A percentile compares a stretch with the other conserved stretches of the same genome.
Evolutionary conservation across 805 yeast species (phyloP).

Genomic region (Starmerella kuoi): DNA sequence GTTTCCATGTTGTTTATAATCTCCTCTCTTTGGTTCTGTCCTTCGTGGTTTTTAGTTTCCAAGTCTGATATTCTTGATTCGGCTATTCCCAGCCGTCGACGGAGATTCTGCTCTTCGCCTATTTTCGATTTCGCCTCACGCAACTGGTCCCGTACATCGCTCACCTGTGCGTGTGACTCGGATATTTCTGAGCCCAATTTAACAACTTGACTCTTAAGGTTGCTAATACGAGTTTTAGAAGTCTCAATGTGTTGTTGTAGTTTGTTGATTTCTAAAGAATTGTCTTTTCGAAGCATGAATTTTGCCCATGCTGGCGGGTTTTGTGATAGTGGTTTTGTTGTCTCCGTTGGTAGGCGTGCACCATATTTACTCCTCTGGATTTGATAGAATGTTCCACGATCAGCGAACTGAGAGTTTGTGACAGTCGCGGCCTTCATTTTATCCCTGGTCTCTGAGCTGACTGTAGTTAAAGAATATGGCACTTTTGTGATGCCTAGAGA

Average conservation of each 20-base stretch:
- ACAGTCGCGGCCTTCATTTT: neutral
- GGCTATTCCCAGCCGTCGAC: neutral
- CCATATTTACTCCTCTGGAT: slow-evolving; percentile 11
- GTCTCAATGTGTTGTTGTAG: neutral
- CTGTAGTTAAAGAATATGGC: slow-evolving; percentile 48
- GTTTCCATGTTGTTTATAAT: neutral
- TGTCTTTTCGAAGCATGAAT: slow-evolving; percentile 9
- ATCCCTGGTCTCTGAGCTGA: neutral
- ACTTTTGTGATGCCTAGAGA: slow-evolving; percentile 33
- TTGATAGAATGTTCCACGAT: neutral
- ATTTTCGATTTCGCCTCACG: neutral
- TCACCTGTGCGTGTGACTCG: neutral
- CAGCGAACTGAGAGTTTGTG: neutral
- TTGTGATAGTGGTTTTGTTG: neutral
- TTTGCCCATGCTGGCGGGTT: slow-evolving; percentile 1
- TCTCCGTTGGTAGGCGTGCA: slow-evolving; percentile 1
- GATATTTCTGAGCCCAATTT: neutral
- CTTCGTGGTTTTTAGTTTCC: neutral
- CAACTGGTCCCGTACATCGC: neutral
- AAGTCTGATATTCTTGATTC: neutral
- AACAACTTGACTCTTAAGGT: neutral
- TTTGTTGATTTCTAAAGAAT: neutral
- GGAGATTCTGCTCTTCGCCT: neutral
- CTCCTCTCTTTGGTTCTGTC: neutral
- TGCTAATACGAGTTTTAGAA: neutral